phyloP scores from a whole-genome alignment of 2,329 filamentous ascomycete genomes.

The Atkinsonella texensis region DNA sequence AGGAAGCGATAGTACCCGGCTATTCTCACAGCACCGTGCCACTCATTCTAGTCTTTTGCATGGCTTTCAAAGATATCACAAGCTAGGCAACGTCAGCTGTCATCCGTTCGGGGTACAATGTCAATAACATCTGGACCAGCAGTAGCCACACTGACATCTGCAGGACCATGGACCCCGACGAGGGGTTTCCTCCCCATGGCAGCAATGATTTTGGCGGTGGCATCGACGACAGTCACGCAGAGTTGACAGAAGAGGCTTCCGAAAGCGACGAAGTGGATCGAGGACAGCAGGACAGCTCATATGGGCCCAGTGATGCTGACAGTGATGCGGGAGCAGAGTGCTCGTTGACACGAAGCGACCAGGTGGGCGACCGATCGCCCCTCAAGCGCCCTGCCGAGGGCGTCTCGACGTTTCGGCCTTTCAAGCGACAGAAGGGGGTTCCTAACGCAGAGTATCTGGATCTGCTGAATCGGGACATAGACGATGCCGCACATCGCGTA shows the following conservation, averaged over 20 bases:
- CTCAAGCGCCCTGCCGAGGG: slow-evolving; percentile 20
- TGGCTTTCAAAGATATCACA: not conserved
- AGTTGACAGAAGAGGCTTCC: not conserved
- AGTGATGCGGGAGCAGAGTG: not conserved
- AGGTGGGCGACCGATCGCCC: slow-evolving; percentile 8
- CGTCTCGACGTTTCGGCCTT: slow-evolving; percentile 17
- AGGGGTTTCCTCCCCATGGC: slow-evolving; percentile 9
- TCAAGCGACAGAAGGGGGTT: slow-evolving; percentile 32
- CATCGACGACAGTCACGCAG: not conserved
- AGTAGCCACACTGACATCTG: slow-evolving; percentile 8
- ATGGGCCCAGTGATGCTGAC: slow-evolving; percentile 4
- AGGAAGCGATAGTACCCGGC: not conserved
- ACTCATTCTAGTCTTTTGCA: not conserved
- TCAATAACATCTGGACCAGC: slow-evolving; percentile 12
- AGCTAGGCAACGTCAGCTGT: not conserved
- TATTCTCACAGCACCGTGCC: too few species aligned
- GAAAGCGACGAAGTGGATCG: not conserved
- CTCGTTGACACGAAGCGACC: not conserved
- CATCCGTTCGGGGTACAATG: slow-evolving; percentile 16
- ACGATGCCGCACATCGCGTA: slow-evolving; percentile 33
- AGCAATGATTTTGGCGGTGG: slow-evolving; percentile 2
- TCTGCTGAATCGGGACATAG: slow-evolving; percentile 45
- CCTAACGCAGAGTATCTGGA: slow-evolving; percentile 36
- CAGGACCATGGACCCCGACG: slow-evolving; percentile 20
- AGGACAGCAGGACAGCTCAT: not conserved